Base-by-base conservation (phyloP, 306 rosid genomes). In the Oxytropis ochrocephala region DNA sequence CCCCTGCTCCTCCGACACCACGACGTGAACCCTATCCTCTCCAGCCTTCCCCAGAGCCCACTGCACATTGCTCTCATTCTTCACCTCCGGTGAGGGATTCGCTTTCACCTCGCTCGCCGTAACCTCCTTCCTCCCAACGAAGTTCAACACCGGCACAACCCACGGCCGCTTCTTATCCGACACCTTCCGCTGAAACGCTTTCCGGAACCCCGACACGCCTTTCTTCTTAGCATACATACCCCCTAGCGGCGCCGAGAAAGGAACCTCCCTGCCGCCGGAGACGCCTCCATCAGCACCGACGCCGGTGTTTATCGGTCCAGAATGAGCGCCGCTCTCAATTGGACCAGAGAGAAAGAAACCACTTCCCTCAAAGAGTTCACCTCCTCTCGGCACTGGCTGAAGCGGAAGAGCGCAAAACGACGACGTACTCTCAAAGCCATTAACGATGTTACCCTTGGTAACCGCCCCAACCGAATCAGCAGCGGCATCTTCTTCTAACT, bases 321-420 rank as follows among this genome's bases (percentile, higher is more conserved):
- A 92, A 50, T 87, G 88, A 1, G 92, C 98, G 8, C 92, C 92
- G 19, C 89, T 82, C 82, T 86, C 98, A 39, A 90, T 85, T 29
- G 98, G 98, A 7, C 98, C 98, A 1, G 98, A 94, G 68, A 94
- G 98, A 43, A 94, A 94, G 85, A 81, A 87, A 4, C 92, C 94
- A 30, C 89, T 79, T 11, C 96, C 83, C 47, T 89, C 90, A 75
- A 84, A 78, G 10, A 88, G 87, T 18, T 88, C 88, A 3, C 74
- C 88, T 0, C 88, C 78, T 4, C 86, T 84, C 7, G 96, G 97
- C 14, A 81, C 96, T 5, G 94, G 94, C 81, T 88, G 97, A 13
- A 94, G 96, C 6, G 98, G 98, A 17, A 90, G 79, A 5, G 98
- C 94, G 29, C 84, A 16, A 30, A 94, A 94, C 42, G 90, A 90